These are phyloP conservation scores for Coniochaeta pulveracea DNA, from an alignment of 2,329 filamentous ascomycete genomes.

Conservation along the genomic window DNA sequence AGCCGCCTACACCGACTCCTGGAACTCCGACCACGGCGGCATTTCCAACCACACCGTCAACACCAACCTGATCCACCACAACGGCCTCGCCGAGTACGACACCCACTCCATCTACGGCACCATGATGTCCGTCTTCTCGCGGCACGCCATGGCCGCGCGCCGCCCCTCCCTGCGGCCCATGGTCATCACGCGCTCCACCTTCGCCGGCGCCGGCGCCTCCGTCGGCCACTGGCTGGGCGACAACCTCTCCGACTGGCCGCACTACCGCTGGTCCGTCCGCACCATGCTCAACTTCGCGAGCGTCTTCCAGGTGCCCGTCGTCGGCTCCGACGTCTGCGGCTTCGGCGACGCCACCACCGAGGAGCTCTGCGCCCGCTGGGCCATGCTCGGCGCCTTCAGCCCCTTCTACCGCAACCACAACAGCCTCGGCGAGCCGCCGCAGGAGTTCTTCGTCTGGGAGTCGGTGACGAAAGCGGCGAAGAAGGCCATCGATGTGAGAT, in stretches of 20 bases:
- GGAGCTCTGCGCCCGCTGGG: slow-evolving; percentile 65
- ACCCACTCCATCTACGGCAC: slow-evolving; percentile 69
- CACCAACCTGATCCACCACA: slow-evolving; percentile 56
- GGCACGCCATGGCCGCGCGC: slow-evolving; percentile 53
- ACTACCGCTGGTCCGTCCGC: slow-evolving; percentile 47
- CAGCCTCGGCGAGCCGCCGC: slow-evolving; percentile 29
- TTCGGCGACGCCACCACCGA: slow-evolving; percentile 58
- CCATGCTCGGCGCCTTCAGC: slow-evolving; percentile 58
- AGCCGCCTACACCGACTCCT: slow-evolving; percentile 30
- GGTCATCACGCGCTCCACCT: slow-evolving; percentile 67
- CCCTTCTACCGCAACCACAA: slow-evolving; percentile 73
- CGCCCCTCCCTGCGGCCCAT: slow-evolving; percentile 54
- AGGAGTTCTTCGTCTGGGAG: slow-evolving; percentile 64
- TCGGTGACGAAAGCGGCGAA: slow-evolving; percentile 47
- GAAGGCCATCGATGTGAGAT: slow-evolving; percentile 57
- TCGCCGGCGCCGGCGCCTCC: slow-evolving; percentile 57
- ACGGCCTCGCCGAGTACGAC: slow-evolving; percentile 59
- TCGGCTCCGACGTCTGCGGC: slow-evolving; percentile 66
- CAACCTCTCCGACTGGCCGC: slow-evolving; percentile 43
- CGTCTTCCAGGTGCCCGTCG: slow-evolving; percentile 59
- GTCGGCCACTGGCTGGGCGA: slow-evolving; percentile 51
- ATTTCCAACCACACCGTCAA: slow-evolving; percentile 49
- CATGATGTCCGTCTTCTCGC: slow-evolving; percentile 60
- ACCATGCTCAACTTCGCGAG: slow-evolving; percentile 49
- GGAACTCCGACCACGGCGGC: slow-evolving; percentile 30